Percentiles rank a stretch among this genome's conserved stretches.
These are phyloP conservation scores for Aspergillus incahuasiensis DNA, from an alignment of 495 filamentous ascomycete genomes.

Conservation along the genomic window DNA sequence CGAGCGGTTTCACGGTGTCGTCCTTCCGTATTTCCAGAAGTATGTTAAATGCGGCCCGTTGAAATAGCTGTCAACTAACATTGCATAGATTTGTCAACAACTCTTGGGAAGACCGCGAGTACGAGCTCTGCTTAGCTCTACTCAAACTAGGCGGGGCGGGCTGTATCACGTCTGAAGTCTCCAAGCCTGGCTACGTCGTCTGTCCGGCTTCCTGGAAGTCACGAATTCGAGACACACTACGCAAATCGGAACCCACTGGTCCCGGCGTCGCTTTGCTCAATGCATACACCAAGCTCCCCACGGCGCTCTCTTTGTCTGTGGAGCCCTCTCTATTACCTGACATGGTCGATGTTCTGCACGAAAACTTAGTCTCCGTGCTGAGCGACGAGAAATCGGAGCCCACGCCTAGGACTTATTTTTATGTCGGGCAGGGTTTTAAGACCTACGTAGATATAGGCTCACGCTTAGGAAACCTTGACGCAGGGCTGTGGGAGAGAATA, in stretches of 20 bases:
- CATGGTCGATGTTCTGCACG: conserved; percentile 33
- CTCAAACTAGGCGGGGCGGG: conserved; percentile 60
- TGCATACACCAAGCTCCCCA: conserved; percentile 37
- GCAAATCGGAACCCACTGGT: conserved; percentile 26
- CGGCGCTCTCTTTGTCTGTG: conserved; percentile 32
- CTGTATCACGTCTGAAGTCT: conserved; percentile 36
- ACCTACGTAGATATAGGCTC: conserved; percentile 39
- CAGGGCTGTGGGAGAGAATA: conserved; percentile 51
- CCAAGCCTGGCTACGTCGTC: conserved; percentile 52
- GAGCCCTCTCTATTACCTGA: conserved; percentile 32
- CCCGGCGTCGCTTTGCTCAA: conserved; percentile 34
- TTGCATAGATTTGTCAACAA: conserved; percentile 59
- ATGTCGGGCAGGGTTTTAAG: conserved; percentile 45
- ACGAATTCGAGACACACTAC: conserved; percentile 61
- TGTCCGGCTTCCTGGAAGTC: conserved; percentile 67
- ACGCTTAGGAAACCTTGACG: conserved; percentile 38
- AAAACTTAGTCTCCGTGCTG: conserved; percentile 26
- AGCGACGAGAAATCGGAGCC: conserved; percentile 12
- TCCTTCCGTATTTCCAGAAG: conserved; percentile 79
- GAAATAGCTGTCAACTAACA: conserved; percentile 5
- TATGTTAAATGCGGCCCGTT: conserved; percentile 21
- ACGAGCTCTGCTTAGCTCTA: conserved; percentile 63
- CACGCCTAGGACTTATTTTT: conserved; percentile 23
- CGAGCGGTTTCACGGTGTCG: conserved; percentile 70
- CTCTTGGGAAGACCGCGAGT: conserved; percentile 65